These are phyloP conservation scores for Arthonia radiata DNA, from an alignment of 495 filamentous ascomycete genomes.

Conservation along the genomic window DNA sequence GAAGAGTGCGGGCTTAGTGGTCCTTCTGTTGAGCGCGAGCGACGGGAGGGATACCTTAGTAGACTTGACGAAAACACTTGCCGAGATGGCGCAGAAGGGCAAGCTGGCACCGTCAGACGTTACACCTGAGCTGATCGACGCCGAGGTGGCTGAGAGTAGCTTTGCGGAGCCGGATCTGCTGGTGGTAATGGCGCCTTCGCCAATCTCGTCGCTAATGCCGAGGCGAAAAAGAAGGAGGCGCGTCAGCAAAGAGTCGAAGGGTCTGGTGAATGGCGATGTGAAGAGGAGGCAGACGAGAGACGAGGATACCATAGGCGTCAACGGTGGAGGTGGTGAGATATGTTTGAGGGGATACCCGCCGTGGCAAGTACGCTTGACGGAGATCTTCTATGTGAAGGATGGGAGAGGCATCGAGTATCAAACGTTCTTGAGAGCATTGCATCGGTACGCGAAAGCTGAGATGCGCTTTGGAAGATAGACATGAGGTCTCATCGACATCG, in stretches of 20 bases:
- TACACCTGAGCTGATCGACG: constrained; percentile 64
- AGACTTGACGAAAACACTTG: constrained; percentile 80
- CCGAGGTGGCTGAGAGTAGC: constrained; percentile 49
- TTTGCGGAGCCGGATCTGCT: constrained; percentile 75
- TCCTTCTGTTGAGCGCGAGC: constrained; percentile 71
- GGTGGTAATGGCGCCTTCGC: constrained; percentile 33
- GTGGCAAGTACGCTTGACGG: constrained; percentile 83
- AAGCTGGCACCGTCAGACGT: constrained; percentile 63
- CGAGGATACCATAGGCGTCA: neutral
- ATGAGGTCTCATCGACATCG: too few species aligned
- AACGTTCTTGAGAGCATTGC: constrained; percentile 62
- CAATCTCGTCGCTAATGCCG: neutral
- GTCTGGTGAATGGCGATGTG: too few species aligned
- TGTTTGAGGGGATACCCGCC: constrained; percentile 80
- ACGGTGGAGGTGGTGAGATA: constrained; percentile 30
- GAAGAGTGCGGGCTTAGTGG: too few species aligned
- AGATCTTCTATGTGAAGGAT: constrained; percentile 60
- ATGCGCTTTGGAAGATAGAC: constrained; percentile 61
- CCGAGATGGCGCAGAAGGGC: constrained; percentile 78
- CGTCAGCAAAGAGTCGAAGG: too few species aligned
- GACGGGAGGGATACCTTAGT: constrained; percentile 85
- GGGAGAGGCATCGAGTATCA: constrained; percentile 72
- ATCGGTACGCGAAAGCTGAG: constrained; percentile 63
- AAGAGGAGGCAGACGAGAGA: too few species aligned
- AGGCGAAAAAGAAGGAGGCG: too few species aligned